Conservation (phyloP, 2,329 filamentous ascomycete genomes). For the Sodiomyces alkalinus region DNA sequence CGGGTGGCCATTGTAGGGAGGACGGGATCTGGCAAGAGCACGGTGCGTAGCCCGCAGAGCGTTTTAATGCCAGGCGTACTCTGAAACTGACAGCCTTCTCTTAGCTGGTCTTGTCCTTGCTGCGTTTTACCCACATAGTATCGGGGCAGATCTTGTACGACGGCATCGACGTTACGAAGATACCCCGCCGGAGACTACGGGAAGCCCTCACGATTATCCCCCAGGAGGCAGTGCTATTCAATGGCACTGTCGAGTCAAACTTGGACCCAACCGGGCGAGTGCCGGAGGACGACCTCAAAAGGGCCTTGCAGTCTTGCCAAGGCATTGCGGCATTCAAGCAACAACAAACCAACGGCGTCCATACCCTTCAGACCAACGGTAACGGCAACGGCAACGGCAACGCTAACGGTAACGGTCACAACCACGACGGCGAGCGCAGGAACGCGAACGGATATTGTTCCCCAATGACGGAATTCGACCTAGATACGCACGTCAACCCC, state of each 20-base stretch:
- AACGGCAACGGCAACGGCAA: conserved; percentile 1
- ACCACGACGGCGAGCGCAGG: no score
- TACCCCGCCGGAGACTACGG: conserved; percentile 33
- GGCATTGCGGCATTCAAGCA: conserved; percentile 40
- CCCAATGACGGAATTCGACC: no score
- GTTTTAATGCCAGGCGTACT: no score
- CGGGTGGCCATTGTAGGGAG: conserved; percentile 69
- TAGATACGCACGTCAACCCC: conserved; percentile 28
- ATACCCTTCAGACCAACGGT: conserved; percentile 4
- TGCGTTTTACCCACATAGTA: conserved; percentile 36
- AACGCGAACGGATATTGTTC: no score
- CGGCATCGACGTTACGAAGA: conserved; percentile 36
- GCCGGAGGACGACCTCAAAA: conserved; percentile 35
- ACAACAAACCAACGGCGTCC: conserved; percentile 15
- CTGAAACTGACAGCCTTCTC: not conserved
- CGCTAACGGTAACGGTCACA: not conserved
- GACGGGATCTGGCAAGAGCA: conserved; percentile 73
- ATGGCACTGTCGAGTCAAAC: conserved; percentile 36
- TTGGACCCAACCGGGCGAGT: conserved; percentile 49
- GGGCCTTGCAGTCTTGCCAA: conserved; percentile 46
- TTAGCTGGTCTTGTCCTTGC: conserved; percentile 32
- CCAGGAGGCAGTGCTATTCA: conserved; percentile 43
- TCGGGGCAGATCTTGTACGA: conserved; percentile 39
- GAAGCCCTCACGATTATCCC: conserved; percentile 42
- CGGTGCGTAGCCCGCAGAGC: conserved; percentile 44